phyloP scores from a whole-genome alignment of 1,139 yeast genomes.

The Suhomyces choctaworum region DNA sequence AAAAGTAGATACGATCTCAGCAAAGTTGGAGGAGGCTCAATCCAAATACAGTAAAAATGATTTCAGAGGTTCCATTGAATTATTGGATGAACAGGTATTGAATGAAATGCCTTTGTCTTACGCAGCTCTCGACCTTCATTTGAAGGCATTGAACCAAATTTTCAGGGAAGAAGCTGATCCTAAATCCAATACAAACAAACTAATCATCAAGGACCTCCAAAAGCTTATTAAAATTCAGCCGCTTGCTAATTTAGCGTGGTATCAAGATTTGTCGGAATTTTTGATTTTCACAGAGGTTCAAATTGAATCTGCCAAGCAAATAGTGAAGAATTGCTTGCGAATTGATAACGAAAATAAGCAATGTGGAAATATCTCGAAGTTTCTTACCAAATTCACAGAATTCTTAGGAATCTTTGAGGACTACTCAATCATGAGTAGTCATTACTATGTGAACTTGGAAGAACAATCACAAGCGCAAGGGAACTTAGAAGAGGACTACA shows the following conservation, averaged over 20 bases:
- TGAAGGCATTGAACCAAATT: slow-evolving; percentile 17
- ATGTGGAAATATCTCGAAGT: slow-evolving; percentile 55
- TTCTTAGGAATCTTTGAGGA: slow-evolving; percentile 43
- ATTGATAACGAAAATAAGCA: slow-evolving; percentile 63
- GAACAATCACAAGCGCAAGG: slow-evolving; percentile 9
- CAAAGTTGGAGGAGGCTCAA: slow-evolving; percentile 22
- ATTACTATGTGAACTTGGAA: slow-evolving; percentile 31
- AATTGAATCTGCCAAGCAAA: slow-evolving; percentile 49
- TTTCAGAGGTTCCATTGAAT: slow-evolving; percentile 21
- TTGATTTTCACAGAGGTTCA: slow-evolving; percentile 53
- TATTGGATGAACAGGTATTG: slow-evolving; percentile 25
- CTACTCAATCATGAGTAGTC: slow-evolving; percentile 42
- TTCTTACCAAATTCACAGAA: slow-evolving; percentile 34
- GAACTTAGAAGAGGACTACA: slow-evolving; percentile 19
- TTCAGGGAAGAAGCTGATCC: slow-evolving; percentile 15
- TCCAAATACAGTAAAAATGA: slow-evolving; percentile 16
- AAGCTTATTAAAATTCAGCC: slow-evolving; percentile 34
- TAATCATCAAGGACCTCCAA: slow-evolving; percentile 27
- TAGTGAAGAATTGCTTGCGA: slow-evolving; percentile 61
- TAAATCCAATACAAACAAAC: slow-evolving; percentile 16
- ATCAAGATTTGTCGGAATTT: slow-evolving; percentile 38
- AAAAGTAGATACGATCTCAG: slow-evolving; percentile 21
- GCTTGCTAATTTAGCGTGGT: slow-evolving; percentile 31
- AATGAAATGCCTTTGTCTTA: slow-evolving; percentile 26
- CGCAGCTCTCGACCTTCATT: slow-evolving; percentile 24